A percentile compares a stretch with the other conserved stretches of the same genome.
Evolutionary conservation across 139 green algal genomes (phyloP).

Genomic region (Picochlorum sp.): DNA sequence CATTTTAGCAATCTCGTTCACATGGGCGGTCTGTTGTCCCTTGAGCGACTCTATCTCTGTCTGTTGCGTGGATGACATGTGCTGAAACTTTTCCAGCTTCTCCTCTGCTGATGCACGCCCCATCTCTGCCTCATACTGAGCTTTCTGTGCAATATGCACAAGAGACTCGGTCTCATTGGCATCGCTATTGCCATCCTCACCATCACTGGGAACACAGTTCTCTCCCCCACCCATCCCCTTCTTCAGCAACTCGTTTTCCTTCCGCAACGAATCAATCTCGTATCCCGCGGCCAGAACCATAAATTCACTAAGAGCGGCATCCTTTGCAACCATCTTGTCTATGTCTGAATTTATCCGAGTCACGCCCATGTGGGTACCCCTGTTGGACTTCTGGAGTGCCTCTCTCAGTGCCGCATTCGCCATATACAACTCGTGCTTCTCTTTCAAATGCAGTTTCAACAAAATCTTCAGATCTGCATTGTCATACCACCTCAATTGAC

Average conservation of each 20-base stretch:
- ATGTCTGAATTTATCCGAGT: slow-evolving; percentile 1
- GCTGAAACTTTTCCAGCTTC: not conserved
- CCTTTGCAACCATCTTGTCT: slow-evolving; percentile 15
- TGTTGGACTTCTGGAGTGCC: slow-evolving; percentile 10
- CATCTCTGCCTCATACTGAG: not conserved
- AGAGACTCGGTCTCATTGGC: not conserved
- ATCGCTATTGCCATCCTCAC: not conserved
- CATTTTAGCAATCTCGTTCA: not conserved
- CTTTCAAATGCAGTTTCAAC: slow-evolving; percentile 26
- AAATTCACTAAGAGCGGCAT: slow-evolving; percentile 16
- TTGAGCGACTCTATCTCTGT: not conserved
- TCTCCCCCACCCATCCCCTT: not conserved
- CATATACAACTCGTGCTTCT: slow-evolving; percentile 30
- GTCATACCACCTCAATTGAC: slow-evolving; percentile 31
- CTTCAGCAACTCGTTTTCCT: slow-evolving; percentile 2
- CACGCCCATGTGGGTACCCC: not conserved
- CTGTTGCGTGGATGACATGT: not conserved
- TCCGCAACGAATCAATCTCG: slow-evolving; percentile 15
- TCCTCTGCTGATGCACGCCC: slow-evolving; percentile 2
- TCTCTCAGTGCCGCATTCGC: slow-evolving; percentile 24
- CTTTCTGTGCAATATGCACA: not conserved
- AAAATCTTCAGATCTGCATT: slow-evolving; percentile 22
- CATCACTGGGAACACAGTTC: not conserved
- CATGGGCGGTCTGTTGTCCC: not conserved
- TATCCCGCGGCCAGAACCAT: slow-evolving; percentile 6